phyloP scores from a whole-genome alignment of 306 rosid species.

The Sicyos edulis region DNA sequence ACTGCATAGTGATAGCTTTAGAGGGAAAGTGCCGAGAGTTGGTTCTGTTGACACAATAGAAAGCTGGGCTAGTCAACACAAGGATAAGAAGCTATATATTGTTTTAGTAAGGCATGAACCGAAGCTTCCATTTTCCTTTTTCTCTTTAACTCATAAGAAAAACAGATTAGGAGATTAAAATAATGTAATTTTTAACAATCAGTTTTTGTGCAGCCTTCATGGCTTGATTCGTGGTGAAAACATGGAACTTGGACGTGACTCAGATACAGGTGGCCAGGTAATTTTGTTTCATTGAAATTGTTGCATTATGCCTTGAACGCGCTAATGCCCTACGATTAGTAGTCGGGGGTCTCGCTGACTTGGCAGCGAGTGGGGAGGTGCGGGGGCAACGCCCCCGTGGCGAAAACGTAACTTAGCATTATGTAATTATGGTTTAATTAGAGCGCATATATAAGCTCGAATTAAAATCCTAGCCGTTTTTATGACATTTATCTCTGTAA shows the following conservation, averaged over 20 bases:
- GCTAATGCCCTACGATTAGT: too few relatives aligned
- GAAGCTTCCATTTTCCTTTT: constrained; percentile 21
- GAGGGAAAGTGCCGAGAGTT: constrained; percentile 34
- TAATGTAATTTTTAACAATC: constrained; percentile 23
- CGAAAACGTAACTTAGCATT: too few relatives aligned
- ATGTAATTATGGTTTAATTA: too few relatives aligned
- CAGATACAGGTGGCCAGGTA: constrained; percentile 66
- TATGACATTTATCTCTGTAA: too few relatives aligned
- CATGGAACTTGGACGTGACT: constrained; percentile 66
- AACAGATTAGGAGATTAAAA: not conserved
- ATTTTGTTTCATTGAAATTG: not conserved
- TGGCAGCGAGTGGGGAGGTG: too few relatives aligned
- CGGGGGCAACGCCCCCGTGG: too few relatives aligned
- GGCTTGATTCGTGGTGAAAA: constrained; percentile 55
- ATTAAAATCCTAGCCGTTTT: too few relatives aligned
- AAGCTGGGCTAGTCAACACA: constrained; percentile 41
- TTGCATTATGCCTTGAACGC: too few relatives aligned
- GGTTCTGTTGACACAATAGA: constrained; percentile 46
- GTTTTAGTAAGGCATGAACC: constrained; percentile 46
- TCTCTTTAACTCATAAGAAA: not conserved
- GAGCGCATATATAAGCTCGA: too few relatives aligned
- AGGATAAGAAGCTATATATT: constrained; percentile 46
- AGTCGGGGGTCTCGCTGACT: too few relatives aligned
- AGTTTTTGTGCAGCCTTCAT: constrained; percentile 44
- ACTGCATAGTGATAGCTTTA: constrained; percentile 29